Evolutionary conservation across 2,329 filamentous ascomycete genomes (phyloP).

Genomic region (Diaporthe capsici): DNA sequence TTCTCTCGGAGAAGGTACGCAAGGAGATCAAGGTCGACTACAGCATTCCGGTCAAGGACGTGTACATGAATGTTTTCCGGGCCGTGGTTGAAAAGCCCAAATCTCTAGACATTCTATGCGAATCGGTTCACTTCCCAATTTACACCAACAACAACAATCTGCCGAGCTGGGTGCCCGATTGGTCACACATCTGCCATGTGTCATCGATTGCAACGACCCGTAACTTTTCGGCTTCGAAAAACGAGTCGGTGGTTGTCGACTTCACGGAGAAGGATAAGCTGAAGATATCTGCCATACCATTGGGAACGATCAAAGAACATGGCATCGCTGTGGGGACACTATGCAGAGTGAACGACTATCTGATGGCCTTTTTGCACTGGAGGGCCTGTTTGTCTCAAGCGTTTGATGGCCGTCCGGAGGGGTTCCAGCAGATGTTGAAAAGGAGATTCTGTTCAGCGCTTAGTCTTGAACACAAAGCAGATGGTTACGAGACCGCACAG

Average conservation of each 20-base stretch:
- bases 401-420: too few relatives aligned
- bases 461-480: conserved; percentile 41
- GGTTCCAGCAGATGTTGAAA: too few relatives aligned
- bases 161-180: conserved; percentile 55
- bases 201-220: conserved; percentile 42
- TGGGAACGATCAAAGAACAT: conserved; percentile 46
- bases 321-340: conserved; percentile 50
- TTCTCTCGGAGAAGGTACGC: conserved; percentile 48
- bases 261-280: conserved; percentile 48
- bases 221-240: conserved; percentile 45
- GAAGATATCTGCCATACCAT: conserved; percentile 47
- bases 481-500: neutral
- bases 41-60: conserved; percentile 48
- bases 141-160: conserved; percentile 46
- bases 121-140: conserved; percentile 51
- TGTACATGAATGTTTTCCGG: conserved; percentile 54
- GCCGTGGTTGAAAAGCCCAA: conserved; percentile 47
- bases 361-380: conserved; percentile 56
- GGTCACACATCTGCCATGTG: conserved; percentile 48
- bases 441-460: conserved; percentile 49
- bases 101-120: conserved; percentile 52
- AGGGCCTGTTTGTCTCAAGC: neutral
- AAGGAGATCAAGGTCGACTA: conserved; percentile 51
- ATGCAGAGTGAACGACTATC: conserved; percentile 48
- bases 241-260: conserved; percentile 41